Conservation (phyloP, 2,329 filamentous ascomycete genomes). For the Aspergillaceae sp. region DNA sequence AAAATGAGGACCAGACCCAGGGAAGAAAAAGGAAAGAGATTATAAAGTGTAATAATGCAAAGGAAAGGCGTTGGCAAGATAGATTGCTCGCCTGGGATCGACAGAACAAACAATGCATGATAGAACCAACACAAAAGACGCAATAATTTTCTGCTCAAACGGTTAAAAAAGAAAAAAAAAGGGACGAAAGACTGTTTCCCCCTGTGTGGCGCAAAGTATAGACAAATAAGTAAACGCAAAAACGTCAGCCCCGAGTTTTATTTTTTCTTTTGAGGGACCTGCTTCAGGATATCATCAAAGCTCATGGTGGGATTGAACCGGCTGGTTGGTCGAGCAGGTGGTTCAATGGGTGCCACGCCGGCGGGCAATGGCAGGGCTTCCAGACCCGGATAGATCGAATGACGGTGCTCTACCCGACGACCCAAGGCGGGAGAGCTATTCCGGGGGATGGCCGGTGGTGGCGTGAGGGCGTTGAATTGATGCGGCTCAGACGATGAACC, state of each 20-base stretch:
- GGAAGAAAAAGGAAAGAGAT: not conserved
- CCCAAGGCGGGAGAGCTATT: slow-evolving; percentile 23
- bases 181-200: too few relatives aligned
- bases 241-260: slow-evolving; percentile 9
- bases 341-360: slow-evolving; percentile 34
- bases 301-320: slow-evolving; percentile 41
- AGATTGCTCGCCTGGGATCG: slow-evolving; percentile 3
- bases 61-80: not conserved
- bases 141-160: too few relatives aligned
- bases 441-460: slow-evolving; percentile 28
- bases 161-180: too few relatives aligned
- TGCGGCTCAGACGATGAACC: slow-evolving; percentile 28
- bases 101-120: not conserved
- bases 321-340: slow-evolving; percentile 30
- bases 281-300: slow-evolving; percentile 41
- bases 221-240: slow-evolving; percentile 1
- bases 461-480: slow-evolving; percentile 22
- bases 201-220: not conserved
- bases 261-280: slow-evolving; percentile 33
- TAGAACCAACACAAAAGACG: not conserved
- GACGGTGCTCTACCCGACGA: slow-evolving; percentile 30
- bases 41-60: not conserved
- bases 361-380: slow-evolving; percentile 38
- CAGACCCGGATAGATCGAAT: slow-evolving; percentile 37
- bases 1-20: not conserved